Base-by-base conservation (phyloP, 1,284 basidiomycete species). In the Sporisorium graminicola region DNA sequence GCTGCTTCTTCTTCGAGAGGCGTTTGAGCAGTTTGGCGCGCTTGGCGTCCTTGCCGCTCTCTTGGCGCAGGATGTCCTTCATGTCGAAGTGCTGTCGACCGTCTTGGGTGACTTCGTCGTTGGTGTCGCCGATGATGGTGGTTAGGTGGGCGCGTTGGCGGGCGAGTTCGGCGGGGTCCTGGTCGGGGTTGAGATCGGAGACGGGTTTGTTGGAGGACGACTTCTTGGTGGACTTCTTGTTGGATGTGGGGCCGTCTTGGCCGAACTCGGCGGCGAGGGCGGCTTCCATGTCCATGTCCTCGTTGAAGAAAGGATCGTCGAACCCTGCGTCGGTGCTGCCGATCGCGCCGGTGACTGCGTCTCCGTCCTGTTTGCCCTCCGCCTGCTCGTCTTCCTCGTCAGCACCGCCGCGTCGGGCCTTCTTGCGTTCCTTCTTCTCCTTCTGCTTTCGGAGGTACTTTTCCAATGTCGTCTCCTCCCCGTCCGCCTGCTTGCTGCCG, bases 51-150 rank as follows among this genome's bases (percentile, higher is more conserved):
- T 74, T 77, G 8, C 86, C 86, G 85, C 92, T 94, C 86, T 98
- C 96, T 0, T 92, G 90, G 82, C 93, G 93, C 58, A 98, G 86
- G 37, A 98, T 91, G 40, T 94, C 91, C 82, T 93, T 93, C 89
- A 98, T 92, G 82, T 94, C 91, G 86, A 99, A 99, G 86, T 99
- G 95, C 7, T 90, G 78, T 3, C 74, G 65, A 5, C 80, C 80
- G 26, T 68, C 72, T 13, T 47, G 54, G 24, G 74, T 77, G 35
- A 68, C 42, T 44, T 83, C 82, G 54, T 78, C 77, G 46, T 72
- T 67, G 46, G 76, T 79, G 26, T 44, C 56, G 27, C 72, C 82
- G 27, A 81, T 74, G 50, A 82, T 40, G 16, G 69, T 50, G 14
- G 54, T 53, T 2, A 81, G 65, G 53, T 81, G 61, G 14, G 65